phyloP scores from a whole-genome alignment of 441 rosid species.

The Arabidopsis hybrid region DNA sequence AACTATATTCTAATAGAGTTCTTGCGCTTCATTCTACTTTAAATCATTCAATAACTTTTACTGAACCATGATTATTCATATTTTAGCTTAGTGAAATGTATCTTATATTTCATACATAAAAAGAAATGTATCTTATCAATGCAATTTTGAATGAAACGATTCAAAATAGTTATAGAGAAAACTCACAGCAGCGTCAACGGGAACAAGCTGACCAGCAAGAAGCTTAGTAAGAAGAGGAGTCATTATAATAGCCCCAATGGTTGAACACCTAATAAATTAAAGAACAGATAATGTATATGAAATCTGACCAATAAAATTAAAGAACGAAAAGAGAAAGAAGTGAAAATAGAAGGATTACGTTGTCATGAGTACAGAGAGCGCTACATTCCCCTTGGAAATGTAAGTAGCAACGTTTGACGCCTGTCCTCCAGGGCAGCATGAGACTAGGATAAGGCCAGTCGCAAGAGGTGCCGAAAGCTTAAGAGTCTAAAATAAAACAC shows the following conservation, averaged over 20 bases:
- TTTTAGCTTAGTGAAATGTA: conserved; percentile 8
- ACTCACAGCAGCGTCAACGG: conserved; percentile 92
- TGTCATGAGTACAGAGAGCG: conserved; percentile 96
- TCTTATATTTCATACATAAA: background rate
- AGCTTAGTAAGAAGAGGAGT: conserved; percentile 97
- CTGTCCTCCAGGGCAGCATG: conserved; percentile 99
- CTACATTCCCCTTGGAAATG: conserved; percentile 94
- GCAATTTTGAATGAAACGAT: background rate
- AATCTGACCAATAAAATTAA: background rate
- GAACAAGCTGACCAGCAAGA: conserved; percentile 99
- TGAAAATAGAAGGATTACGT: conserved; percentile 55
- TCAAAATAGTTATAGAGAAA: conserved; percentile 33
- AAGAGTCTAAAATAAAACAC: conserved; percentile 56
- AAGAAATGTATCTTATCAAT: background rate
- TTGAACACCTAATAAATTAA: conserved; percentile 74
- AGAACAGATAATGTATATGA: conserved; percentile 23
- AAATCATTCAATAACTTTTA: conserved; percentile 12
- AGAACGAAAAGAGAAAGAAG: conserved; percentile 1
- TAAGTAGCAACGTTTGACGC: conserved; percentile 96
- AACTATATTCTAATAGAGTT: conserved; percentile 15
- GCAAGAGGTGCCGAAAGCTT: conserved; percentile 97
- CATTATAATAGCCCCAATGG: conserved; percentile 95
- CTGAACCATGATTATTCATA: background rate
- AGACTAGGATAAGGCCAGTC: conserved; percentile 92
- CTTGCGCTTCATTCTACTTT: conserved; percentile 3